phyloP scores from a whole-genome alignment of 116 monocot species.

The Dioscorea cayenensis region DNA sequence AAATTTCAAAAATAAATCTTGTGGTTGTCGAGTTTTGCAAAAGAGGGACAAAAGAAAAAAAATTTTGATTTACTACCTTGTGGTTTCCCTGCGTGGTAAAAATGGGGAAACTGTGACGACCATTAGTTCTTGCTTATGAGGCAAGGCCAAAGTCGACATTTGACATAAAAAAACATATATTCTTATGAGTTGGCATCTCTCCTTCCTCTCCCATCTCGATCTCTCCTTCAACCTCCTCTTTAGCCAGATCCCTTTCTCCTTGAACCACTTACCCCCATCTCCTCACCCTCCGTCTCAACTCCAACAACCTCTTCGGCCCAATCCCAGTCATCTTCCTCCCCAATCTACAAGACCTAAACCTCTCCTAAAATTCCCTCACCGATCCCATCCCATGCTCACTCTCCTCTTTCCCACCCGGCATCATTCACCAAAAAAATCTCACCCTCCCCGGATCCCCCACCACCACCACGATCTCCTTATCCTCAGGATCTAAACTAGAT shows the following conservation, averaged over 20 bases:
- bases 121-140: no score
- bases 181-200: no score
- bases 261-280: conserved; percentile 35
- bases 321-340: conserved; percentile 42
- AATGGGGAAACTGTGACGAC: no score
- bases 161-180: no score
- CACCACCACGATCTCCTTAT: conserved; percentile 38
- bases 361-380: conserved; percentile 48
- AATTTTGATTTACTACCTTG: no score
- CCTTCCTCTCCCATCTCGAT: conserved; percentile 58
- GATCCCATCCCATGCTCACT: conserved; percentile 52
- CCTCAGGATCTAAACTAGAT: conserved; percentile 40
- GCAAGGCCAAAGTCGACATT: no score
- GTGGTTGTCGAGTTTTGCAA: no score
- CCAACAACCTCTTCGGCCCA: conserved; percentile 61
- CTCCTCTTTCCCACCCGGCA: conserved; percentile 32
- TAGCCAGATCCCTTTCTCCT: conserved; percentile 34
- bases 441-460: conserved; percentile 22
- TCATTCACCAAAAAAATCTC: conserved; percentile 54
- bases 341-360: conserved; percentile 55
- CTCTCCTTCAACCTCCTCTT: conserved; percentile 59
- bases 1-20: no score
- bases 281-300: no score
- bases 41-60: no score
- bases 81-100: no score